Conservation (phyloP, 2,329 filamentous ascomycete genomes). For the Xylariaceae sp. region DNA sequence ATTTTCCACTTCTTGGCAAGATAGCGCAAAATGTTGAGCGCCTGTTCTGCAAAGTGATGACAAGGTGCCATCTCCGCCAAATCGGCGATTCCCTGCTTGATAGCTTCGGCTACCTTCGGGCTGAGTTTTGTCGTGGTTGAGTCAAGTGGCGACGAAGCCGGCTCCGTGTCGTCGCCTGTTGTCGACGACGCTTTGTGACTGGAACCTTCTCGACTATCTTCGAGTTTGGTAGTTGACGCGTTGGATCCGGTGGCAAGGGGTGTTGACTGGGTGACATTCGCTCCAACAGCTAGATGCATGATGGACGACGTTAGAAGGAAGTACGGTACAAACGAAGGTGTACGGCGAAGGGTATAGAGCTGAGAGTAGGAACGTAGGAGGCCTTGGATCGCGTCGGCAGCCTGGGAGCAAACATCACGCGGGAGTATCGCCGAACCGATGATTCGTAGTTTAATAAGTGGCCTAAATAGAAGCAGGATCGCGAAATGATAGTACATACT, state of each 20-base stretch:
- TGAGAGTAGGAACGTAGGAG: constrained; percentile 63
- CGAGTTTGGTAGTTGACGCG: constrained; percentile 31
- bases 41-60: constrained; percentile 66
- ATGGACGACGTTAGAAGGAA: constrained; percentile 67
- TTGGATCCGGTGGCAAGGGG: constrained; percentile 32
- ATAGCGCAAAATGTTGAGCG: constrained; percentile 63
- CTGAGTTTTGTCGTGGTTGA: constrained; percentile 42
- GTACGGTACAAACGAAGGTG: constrained; percentile 66
- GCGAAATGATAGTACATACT: constrained; percentile 76
- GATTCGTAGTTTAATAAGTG: constrained; percentile 69
- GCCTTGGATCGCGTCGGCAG: constrained; percentile 64
- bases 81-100: constrained; percentile 62
- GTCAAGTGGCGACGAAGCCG: constrained; percentile 23
- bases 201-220: constrained; percentile 23
- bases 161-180: constrained; percentile 3
- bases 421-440: constrained; percentile 68
- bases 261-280: constrained; percentile 38
- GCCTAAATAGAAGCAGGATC: constrained; percentile 75
- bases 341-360: constrained; percentile 62
- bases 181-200: constrained; percentile 15
- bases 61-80: constrained; percentile 66
- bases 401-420: constrained; percentile 68
- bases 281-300: constrained; percentile 63
- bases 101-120: constrained; percentile 50
- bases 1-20: constrained; percentile 65